Conservation (phyloP, 805 yeast species). For the Nakazawaea populi region DNA sequence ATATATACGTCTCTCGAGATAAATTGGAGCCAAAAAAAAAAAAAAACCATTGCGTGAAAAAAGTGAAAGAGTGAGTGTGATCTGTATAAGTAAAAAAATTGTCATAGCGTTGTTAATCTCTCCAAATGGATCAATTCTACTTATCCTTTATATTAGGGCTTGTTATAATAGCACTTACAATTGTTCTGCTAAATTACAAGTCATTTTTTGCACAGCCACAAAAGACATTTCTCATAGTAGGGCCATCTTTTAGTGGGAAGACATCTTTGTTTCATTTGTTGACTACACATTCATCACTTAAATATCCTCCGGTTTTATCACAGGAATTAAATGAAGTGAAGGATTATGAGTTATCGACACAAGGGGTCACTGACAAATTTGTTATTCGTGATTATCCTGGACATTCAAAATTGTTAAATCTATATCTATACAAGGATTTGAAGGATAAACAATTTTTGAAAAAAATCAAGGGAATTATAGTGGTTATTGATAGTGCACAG, state of each 20-base stretch:
- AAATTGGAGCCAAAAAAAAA: too few relatives aligned
- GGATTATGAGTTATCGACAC: slow-evolving; percentile 32
- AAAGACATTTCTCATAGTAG: slow-evolving; percentile 16
- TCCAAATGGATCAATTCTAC: not conserved
- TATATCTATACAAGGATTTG: slow-evolving; percentile 43
- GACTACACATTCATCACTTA: slow-evolving; percentile 16
- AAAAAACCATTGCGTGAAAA: too few relatives aligned
- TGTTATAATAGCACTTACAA: slow-evolving; percentile 13
- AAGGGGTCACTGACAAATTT: slow-evolving; percentile 29
- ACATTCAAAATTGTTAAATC: slow-evolving; percentile 64
- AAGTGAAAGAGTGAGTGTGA: too few relatives aligned
- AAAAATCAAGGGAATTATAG: slow-evolving; percentile 62
- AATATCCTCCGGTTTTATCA: slow-evolving; percentile 39
- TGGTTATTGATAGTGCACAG: slow-evolving; percentile 70
- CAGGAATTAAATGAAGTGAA: slow-evolving; percentile 39
- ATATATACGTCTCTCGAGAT: too few relatives aligned
- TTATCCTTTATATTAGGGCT: slow-evolving; percentile 3
- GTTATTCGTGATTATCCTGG: slow-evolving; percentile 83
- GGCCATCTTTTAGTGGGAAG: slow-evolving; percentile 18
- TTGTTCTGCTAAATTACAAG: slow-evolving; percentile 10
- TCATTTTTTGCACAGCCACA: slow-evolving; percentile 11
- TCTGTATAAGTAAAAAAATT: too few relatives aligned
- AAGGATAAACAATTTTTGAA: slow-evolving; percentile 28
- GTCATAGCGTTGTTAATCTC: too few relatives aligned
- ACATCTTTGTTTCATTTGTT: slow-evolving; percentile 17